These are phyloP conservation scores for Sphaceloma murrayae DNA, from an alignment of 2,329 filamentous ascomycete genomes.

Conservation along the genomic window DNA sequence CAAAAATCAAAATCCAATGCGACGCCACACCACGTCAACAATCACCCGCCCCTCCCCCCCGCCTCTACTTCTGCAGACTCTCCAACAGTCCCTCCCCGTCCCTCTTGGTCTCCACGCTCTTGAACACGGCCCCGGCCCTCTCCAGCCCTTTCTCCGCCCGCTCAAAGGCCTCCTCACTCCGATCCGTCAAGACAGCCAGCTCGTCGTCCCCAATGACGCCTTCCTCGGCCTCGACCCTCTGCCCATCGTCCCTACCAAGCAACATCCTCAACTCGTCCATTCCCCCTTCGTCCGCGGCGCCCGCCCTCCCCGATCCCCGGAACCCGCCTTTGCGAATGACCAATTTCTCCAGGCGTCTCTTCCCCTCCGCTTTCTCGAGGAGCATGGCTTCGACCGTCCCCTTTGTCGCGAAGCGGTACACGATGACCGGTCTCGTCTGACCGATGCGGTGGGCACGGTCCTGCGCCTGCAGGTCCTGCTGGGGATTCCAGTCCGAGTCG, in stretches of 20 bases:
- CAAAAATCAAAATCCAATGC: no score
- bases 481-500: slow-evolving; percentile 88
- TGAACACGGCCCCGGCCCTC: slow-evolving; percentile 48
- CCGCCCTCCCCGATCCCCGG: slow-evolving; percentile 43
- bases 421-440: slow-evolving; percentile 81
- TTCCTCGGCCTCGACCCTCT: slow-evolving; percentile 49
- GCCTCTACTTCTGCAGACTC: slow-evolving; percentile 34
- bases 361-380: slow-evolving; percentile 79
- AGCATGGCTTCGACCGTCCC: slow-evolving; percentile 85
- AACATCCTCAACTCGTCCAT: slow-evolving; percentile 40
- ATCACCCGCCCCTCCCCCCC: no score
- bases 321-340: slow-evolving; percentile 93
- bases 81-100: slow-evolving; percentile 40
- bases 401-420: slow-evolving; percentile 88
- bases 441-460: slow-evolving; percentile 93
- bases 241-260: slow-evolving; percentile 54
- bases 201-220: slow-evolving; percentile 68
- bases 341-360: slow-evolving; percentile 82
- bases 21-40: no score
- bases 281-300: slow-evolving; percentile 35
- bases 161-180: slow-evolving; percentile 57
- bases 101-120: slow-evolving; percentile 62
- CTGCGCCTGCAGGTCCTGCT: slow-evolving; percentile 93
- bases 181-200: slow-evolving; percentile 67
- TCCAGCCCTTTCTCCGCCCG: slow-evolving; percentile 71